These are phyloP conservation scores for Pterocarpus macrocarpus DNA, from an alignment of 306 rosid genomes.

Conservation along the genomic window DNA sequence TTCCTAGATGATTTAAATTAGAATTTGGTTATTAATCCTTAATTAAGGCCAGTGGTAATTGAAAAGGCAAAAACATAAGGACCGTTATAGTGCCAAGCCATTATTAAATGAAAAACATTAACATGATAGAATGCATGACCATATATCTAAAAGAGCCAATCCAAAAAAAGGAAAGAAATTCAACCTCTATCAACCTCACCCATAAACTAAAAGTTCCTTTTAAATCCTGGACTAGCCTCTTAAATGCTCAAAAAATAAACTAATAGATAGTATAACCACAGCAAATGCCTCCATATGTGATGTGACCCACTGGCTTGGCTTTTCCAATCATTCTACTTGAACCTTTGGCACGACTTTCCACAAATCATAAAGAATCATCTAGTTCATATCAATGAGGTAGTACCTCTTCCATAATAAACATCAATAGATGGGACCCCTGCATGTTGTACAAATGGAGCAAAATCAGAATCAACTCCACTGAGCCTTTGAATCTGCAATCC, in stretches of 20 bases:
- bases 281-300: conserved; percentile 11
- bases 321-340: conserved; percentile 23
- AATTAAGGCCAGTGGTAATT: not conserved
- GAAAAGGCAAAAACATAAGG: not conserved
- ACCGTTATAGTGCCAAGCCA: not conserved
- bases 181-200: not conserved
- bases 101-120: not conserved
- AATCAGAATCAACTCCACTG: conserved; percentile 83
- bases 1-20: conserved; percentile 9
- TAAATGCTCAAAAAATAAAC: not conserved
- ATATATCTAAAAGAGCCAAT: not conserved
- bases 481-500: conserved; percentile 82
- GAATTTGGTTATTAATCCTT: not conserved
- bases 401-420: conserved; percentile 90
- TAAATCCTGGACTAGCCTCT: not conserved
- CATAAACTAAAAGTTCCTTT: not conserved
- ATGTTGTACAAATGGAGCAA: conserved; percentile 90
- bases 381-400: conserved; percentile 15
- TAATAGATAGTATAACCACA: conserved; percentile 17
- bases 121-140: conserved; percentile 19
- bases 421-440: conserved; percentile 94
- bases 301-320: not conserved
- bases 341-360: not conserved
- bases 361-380: conserved; percentile 19
- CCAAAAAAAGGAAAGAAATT: not conserved